Base-by-base conservation (phyloP, 2,329 filamentous ascomycete species). In the Exophiala spinifera region DNA sequence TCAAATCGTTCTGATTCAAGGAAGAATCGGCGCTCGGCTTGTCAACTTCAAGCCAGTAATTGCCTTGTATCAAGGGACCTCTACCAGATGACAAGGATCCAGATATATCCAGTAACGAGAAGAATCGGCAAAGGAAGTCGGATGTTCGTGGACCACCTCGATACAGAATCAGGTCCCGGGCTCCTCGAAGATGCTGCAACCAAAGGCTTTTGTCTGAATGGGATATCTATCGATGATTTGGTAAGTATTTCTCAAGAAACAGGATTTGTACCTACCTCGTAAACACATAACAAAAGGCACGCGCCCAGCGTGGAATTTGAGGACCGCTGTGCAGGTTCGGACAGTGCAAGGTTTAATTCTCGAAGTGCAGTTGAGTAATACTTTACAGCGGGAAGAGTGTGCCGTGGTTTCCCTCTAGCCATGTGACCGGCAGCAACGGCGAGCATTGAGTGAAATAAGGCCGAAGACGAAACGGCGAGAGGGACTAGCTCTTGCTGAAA, bases 401-500 rank as follows among this genome's bases (percentile, higher is more conserved):
- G 42, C 42, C 42, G 42, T 17, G 42, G 42, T 45, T 45, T 6
- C 42, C 6, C 6, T 17, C 42, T 6, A 45, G 42, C 42, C 42
- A 45, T 45, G 42, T 45, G 42, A 23, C 42, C 42, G 42, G 42
- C 42, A 45, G 42, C n/a, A 45, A 45, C 21, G 20, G 42, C 42
- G 42, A 45, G 42, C 42, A 45, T 45, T 45, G 42, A 45, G 20
- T 45, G 42, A 45, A 19, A 23, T 45, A 45, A 45, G 20, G 42
- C 42, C 6, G 42, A 23, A 45, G 42, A 45, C 8, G 42, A 45
- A 45, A 15, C 42, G 6, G 42, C 42, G 20, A 45, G 42, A 6
- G 42, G 42, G 42, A 45, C 42, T 15, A 45, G 42, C 42, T 45
- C 42, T 45, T 45, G 42, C 42, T 45, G 42, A 45, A 45, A 45